phyloP scores from a whole-genome alignment of 441 rosid genomes.

The Omphalea diandra region DNA sequence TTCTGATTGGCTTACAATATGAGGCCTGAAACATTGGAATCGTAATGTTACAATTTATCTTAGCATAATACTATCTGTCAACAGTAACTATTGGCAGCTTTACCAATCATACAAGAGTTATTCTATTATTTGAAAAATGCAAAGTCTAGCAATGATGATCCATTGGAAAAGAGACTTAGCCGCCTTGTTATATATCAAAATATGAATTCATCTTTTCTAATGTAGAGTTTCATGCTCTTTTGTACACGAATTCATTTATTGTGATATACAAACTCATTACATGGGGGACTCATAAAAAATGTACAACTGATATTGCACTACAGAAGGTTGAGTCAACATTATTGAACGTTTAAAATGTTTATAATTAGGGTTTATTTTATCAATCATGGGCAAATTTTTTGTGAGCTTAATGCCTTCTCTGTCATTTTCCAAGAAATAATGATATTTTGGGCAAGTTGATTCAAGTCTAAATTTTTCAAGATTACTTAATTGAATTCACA shows the following conservation, averaged over 20 bases:
- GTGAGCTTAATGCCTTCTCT: background rate
- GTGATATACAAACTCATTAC: background rate
- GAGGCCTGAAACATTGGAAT: background rate
- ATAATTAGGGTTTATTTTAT: background rate
- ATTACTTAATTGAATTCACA: background rate
- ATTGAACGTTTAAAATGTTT: background rate
- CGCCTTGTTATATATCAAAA: background rate
- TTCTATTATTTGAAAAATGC: background rate
- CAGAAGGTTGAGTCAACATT: background rate
- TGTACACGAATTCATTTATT: background rate
- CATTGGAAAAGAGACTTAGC: background rate
- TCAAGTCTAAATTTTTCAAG: background rate
- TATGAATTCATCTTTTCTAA: background rate
- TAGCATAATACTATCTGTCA: background rate
- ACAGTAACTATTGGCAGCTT: background rate
- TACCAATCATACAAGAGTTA: background rate
- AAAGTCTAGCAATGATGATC: background rate
- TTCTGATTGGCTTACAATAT: background rate
- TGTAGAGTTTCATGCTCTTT: background rate
- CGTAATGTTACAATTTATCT: background rate
- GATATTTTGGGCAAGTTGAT: background rate
- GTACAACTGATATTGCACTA: background rate
- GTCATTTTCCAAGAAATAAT: background rate
- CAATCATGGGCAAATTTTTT: background rate
- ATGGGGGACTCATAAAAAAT: background rate